Evolutionary conservation across 768 basidiomycete species (phyloP).

Genomic region (Pulveroboletus sp.): DNA sequence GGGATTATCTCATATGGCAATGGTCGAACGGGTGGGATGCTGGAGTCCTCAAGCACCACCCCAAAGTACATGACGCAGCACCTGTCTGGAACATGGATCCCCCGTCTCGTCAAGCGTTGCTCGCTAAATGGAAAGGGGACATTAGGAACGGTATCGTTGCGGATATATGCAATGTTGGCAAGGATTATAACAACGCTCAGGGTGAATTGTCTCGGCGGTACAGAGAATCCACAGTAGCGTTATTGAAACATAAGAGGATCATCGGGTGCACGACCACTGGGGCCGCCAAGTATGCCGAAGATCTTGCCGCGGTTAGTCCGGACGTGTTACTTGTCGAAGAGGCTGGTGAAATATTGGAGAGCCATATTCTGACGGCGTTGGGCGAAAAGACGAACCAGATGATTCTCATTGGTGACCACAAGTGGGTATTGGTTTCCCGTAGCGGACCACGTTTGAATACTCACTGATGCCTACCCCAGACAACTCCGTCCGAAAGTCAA

Average conservation of each 20-base stretch:
- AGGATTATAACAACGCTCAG: constrained; percentile 40
- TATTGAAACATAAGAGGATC: constrained; percentile 47
- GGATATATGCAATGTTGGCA: constrained; percentile 31
- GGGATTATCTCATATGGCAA: constrained; percentile 40
- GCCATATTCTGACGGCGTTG: constrained; percentile 61
- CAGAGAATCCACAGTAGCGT: constrained; percentile 29
- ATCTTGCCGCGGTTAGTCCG: constrained; percentile 44
- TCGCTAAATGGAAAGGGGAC: constrained; percentile 34
- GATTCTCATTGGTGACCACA: constrained; percentile 70
- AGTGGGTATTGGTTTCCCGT: constrained; percentile 35
- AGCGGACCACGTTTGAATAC: not conserved
- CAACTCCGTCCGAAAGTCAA: constrained; percentile 74
- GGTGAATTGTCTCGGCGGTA: constrained; percentile 35
- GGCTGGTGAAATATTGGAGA: constrained; percentile 70
- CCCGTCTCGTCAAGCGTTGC: constrained; percentile 22
- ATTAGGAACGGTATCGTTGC: constrained; percentile 34
- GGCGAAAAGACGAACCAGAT: constrained; percentile 45
- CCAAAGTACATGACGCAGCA: constrained; percentile 19
- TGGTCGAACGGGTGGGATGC: constrained; percentile 46
- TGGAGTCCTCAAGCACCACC: constrained; percentile 35
- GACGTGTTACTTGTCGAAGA: constrained; percentile 64
- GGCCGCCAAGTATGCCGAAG: constrained; percentile 55
- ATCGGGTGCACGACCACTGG: constrained; percentile 70
- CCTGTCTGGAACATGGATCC: constrained; percentile 37
- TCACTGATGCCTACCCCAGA: constrained; percentile 29